phyloP scores from a whole-genome alignment of 208 protist species.

The Porcisia deanei region DNA sequence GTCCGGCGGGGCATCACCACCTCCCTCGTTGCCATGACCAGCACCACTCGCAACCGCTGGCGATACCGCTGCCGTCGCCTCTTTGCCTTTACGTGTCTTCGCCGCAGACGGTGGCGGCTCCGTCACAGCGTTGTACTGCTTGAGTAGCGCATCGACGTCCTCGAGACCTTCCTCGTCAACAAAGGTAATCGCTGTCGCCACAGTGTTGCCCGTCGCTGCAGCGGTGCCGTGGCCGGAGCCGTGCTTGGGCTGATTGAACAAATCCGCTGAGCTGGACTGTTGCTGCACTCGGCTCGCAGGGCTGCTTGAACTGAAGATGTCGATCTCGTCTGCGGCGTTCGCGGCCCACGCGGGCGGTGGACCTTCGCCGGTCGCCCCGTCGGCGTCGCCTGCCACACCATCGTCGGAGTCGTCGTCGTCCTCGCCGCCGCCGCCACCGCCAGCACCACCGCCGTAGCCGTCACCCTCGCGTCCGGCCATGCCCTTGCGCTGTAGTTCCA shows the following conservation, averaged over 20 bases:
- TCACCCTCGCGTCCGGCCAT: constrained; percentile 17
- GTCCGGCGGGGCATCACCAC: neutral
- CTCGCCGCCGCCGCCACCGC: constrained; percentile 11
- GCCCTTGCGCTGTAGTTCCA: constrained; percentile 27
- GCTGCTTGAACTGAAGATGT: constrained; percentile 39
- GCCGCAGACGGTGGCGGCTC: constrained; percentile 2
- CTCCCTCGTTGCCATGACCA: neutral
- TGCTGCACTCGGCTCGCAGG: neutral
- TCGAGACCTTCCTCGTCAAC: constrained; percentile 13
- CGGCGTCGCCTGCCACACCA: constrained; percentile 16
- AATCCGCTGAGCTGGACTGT: neutral
- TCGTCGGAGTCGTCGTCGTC: constrained; percentile 18
- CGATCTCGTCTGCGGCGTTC: constrained; percentile 36
- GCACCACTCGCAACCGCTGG: neutral
- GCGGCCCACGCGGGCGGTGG: constrained; percentile 23
- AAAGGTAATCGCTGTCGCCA: constrained; percentile 9
- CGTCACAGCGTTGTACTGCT: constrained; percentile 16
- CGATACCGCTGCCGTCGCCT: neutral
- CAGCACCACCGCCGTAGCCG: neutral
- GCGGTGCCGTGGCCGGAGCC: neutral
- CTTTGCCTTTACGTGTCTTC: neutral
- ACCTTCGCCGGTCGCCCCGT: constrained; percentile 5
- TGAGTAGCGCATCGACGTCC: constrained; percentile 29
- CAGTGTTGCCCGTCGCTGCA: constrained; percentile 5
- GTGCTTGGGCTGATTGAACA: neutral